Base-by-base conservation (phyloP, 1,284 basidiomycete species). In the Cutaneotrichosporon sp. region DNA sequence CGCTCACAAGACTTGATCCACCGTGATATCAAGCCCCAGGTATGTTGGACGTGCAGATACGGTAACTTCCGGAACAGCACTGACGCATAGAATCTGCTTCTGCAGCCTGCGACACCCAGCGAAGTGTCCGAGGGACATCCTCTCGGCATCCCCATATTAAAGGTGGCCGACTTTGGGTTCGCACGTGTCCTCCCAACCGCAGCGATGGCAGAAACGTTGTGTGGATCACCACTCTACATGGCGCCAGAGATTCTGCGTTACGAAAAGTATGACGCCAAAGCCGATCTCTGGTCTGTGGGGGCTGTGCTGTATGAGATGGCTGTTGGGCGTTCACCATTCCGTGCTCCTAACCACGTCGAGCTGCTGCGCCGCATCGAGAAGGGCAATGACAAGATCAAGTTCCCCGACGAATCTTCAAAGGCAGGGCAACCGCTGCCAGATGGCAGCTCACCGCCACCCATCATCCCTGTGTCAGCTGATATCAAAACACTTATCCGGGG, bases 221-320 rank as follows among this genome's bases (percentile, higher is more conserved):
- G 94, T 69, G 94, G 96, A 8, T 97, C 92, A 19, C 94, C 96
- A 42, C 77, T 99, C 27, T 99, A 99, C 76, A 99, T 98, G 94
- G 94, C 96, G 0, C 94, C 94, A 0, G 94, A 99, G 75, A 98
- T 99, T 60, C 78, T 99, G 17, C 84, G 90, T 19, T 97, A 97
- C 72, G 88, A 98, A 76, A 96, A 94, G 74, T 97, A 99, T 74
- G 92, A 97, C 70, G 92, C 92, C 22, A 97, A 93, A 71, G 94
- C 90, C 1, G 94, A 99, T 69, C 79, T 99, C 1, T 99, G 94
- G 94, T 94, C 90, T 6, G 90, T 97, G 27, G 96, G 94, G 7
- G 92, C 96, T 0, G 94, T 99, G 3, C 78, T 97, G 1, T 98
- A 86, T 74, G 96, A 99, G 75, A 97, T 96, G 87, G 80, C 84